Base-by-base conservation (phyloP, 2,329 filamentous ascomycete genomes). In the Tolypocladium cylindrosporum region DNA sequence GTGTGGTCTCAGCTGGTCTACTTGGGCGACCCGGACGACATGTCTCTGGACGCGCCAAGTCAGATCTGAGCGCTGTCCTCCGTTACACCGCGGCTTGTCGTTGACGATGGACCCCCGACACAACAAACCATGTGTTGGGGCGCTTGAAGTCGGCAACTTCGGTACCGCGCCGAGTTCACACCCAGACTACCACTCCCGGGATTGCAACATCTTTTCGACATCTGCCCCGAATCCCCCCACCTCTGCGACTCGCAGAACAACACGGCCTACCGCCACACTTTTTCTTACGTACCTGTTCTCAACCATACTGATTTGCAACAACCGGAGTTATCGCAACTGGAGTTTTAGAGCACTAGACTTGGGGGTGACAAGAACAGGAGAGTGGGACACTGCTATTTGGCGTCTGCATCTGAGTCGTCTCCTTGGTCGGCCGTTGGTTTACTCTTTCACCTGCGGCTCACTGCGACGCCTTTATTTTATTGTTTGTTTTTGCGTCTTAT, bases 1-100 rank as follows among this genome's bases (percentile, higher is more conserved):
- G 88, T 96, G 3, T 97, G 92, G 91, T 82, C 83, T 1, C 83
- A 84, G 2, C 77, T 96, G 56, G 84, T 88, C 14, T 96, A 96
- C 68, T 63, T 74, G 16, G 72, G 71, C 34, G 77, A 76, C 36
- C 60, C 66, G 37, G 72, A 76, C 56, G 70, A 69, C 54, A 70
- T 72, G 67, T 60, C 64, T 36, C 60, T 72, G 57, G 72, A 75
- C 45, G 63, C 59, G 19, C 37, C 61, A 8, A 62, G 60, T 21
- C 62, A 65, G 54, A 63, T 66, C 31, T 68, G 54, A 64, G 37
- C 39, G 21, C 13, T 19, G 48, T 14, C 55, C 21, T 56, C 27
- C 37, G 40, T 24, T 41, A 36, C 53, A 55, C 59, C 50, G 34
- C 10, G 31, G 10, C 45, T n/a, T n/a, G 45, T 14, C 39, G 39